Percentiles rank a stretch among this genome's conserved stretches.
These are phyloP conservation scores for Mycogone perniciosa DNA, from an alignment of 2,329 filamentous ascomycete genomes.

Conservation along the genomic window DNA sequence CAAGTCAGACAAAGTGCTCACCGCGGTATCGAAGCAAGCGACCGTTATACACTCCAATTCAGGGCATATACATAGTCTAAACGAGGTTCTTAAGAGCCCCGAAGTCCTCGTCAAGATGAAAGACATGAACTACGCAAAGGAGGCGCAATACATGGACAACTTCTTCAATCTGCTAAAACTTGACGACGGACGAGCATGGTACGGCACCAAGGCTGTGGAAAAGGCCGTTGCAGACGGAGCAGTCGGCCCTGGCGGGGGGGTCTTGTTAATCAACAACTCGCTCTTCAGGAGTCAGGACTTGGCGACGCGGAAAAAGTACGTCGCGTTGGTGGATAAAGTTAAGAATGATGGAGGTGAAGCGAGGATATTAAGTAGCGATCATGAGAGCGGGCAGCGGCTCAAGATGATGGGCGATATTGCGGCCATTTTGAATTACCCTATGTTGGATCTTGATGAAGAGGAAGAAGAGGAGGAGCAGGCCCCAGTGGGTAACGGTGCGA, in stretches of 20 bases:
- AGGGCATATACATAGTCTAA: slow-evolving; percentile 79
- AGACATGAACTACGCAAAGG: slow-evolving; percentile 81
- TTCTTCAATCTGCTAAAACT: slow-evolving; percentile 72
- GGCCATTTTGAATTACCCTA: slow-evolving; percentile 82
- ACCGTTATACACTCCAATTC: slow-evolving; percentile 78
- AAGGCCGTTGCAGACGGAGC: slow-evolving; percentile 80
- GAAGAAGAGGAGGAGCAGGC: slow-evolving; percentile 38
- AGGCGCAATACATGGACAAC: slow-evolving; percentile 77
- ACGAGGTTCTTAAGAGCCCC: slow-evolving; percentile 77
- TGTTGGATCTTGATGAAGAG: slow-evolving; percentile 73
- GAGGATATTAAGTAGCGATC: slow-evolving; percentile 81
- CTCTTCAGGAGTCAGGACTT: slow-evolving; percentile 82
- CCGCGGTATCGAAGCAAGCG: slow-evolving; percentile 53
- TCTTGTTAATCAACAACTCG: slow-evolving; percentile 78
- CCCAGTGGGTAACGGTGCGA: not conserved
- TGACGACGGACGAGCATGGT: slow-evolving; percentile 87
- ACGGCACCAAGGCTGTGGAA: slow-evolving; percentile 77
- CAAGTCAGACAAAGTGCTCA: slow-evolving; percentile 61
- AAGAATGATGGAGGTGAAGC: slow-evolving; percentile 80
- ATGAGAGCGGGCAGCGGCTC: slow-evolving; percentile 84
- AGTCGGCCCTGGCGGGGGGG: slow-evolving; percentile 77
- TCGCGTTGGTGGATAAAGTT: slow-evolving; percentile 82
- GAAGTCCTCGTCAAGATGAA: slow-evolving; percentile 72
- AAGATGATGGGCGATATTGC: slow-evolving; percentile 83
- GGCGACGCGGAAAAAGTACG: slow-evolving; percentile 69